Evolutionary conservation across 352 stramenopile genomes (phyloP).

Genomic region (Globisporangium takayamanum): DNA sequence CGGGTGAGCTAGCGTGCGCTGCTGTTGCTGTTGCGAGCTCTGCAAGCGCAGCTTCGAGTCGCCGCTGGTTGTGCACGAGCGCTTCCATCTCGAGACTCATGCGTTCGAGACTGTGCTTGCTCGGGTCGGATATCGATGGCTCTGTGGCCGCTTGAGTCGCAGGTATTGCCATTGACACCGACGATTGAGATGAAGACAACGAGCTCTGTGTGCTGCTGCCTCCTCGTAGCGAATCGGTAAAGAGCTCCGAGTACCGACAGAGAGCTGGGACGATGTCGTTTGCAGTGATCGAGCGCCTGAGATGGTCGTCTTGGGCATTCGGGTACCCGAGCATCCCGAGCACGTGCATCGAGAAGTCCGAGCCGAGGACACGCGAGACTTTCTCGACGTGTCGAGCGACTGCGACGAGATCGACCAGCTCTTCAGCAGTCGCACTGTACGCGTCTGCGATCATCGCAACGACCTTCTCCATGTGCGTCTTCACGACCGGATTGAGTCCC

Average conservation of each 20-base stretch:
- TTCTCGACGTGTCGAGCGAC: slow-evolving; percentile 46
- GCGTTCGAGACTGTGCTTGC: slow-evolving; percentile 39
- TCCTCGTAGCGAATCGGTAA: slow-evolving; percentile 36
- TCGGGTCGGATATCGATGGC: not conserved
- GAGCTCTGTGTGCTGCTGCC: slow-evolving; percentile 17
- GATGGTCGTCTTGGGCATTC: slow-evolving; percentile 21
- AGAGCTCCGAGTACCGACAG: slow-evolving; percentile 50
- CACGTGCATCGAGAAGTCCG: slow-evolving; percentile 66
- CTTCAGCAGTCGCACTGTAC: slow-evolving; percentile 48
- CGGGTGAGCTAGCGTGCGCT: not conserved
- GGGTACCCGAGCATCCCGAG: slow-evolving; percentile 33
- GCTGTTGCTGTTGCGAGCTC: slow-evolving; percentile 12
- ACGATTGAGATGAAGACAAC: too few relatives aligned
- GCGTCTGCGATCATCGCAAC: slow-evolving; percentile 63
- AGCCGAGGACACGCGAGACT: slow-evolving; percentile 45
- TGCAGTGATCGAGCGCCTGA: slow-evolving; percentile 22
- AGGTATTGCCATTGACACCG: too few relatives aligned
- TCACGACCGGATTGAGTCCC: slow-evolving; percentile 46
- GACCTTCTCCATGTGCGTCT: slow-evolving; percentile 65
- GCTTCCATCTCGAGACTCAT: slow-evolving; percentile 33
- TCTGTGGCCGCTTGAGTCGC: not conserved
- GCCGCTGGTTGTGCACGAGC: slow-evolving; percentile 36
- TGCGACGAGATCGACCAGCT: slow-evolving; percentile 42
- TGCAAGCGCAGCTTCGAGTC: slow-evolving; percentile 23
- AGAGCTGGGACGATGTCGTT: slow-evolving; percentile 33